phyloP scores from a whole-genome alignment of 129 eudicot species.

The Flaveria trinervia region DNA sequence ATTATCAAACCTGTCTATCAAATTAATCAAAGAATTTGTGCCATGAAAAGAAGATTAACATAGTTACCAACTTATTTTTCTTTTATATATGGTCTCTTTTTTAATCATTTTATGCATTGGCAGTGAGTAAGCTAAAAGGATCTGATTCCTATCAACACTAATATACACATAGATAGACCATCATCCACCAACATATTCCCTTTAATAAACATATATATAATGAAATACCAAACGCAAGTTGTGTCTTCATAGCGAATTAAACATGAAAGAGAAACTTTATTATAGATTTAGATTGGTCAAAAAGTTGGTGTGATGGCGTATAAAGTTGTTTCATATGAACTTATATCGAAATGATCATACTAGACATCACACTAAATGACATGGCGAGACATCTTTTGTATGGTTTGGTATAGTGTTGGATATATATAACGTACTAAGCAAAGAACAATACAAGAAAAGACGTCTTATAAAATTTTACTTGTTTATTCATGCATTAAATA shows the following conservation, averaged over 20 bases:
- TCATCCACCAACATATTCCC: neutral
- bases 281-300: neutral
- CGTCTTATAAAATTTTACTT: neutral
- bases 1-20: neutral
- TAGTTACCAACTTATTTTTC: neutral
- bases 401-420: neutral
- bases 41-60: neutral
- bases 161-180: neutral
- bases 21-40: neutral
- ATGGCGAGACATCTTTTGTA: neutral
- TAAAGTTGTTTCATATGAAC: neutral
- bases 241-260: neutral
- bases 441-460: neutral
- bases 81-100: neutral
- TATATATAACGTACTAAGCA: neutral
- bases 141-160: neutral
- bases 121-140: neutral
- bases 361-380: neutral
- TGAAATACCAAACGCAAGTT: neutral
- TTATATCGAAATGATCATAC: neutral
- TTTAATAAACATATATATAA: neutral
- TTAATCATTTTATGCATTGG: neutral
- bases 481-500: neutral
- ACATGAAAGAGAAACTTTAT: neutral
- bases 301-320: neutral